Evolutionary conservation across 352 stramenopile genomes (phyloP), one percentile per base, ranked within the genome.

Genomic region (Phytophthora pluvialis): DNA sequence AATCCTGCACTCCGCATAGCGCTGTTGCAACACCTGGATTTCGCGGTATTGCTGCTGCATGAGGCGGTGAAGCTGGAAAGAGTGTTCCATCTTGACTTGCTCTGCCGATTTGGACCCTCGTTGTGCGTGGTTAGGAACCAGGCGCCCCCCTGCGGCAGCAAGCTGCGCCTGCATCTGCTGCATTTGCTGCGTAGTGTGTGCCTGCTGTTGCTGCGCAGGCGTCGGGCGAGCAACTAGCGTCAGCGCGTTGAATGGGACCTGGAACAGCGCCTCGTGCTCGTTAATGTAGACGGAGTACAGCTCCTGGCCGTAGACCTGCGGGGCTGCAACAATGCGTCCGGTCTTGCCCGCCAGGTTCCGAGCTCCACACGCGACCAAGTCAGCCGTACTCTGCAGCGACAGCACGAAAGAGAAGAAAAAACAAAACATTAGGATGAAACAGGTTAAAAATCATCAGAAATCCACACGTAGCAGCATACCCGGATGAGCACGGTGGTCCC

Each of bases 11-110:
- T 95, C 87, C 15, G 85, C 87, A 68, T 95, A 92, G 29, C 89
- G 83, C 51, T 95, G 86, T 72, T 95, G 87, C 25, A 95, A 60
- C 7, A 91, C 81, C 39, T 95, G 87, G 46, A 95, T 95, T 66
- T 95, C 87, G 31, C 85, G 83, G 53, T 93, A 95, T 70, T 95
- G 87, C 47, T 95, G 82, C 60, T 95, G 87, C 85, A 95, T 95
- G 33, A 95, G 72, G 0, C 87, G 85, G 61, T 95, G 87, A 40
- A 95, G 64, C 65, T 95, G 87, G 61, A 93, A 91, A 6, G 87
- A 93, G 59, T 95, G 84, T 67, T 95, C 87, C 66, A 93, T 86
- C 70, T 95, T 95, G 44, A 93, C 79, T 46, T 91, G 77, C 48
- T 93, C 82, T 18, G 65, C 44, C 15, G 60, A 70, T 47, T 70